Evolutionary conservation across 768 basidiomycete genomes (phyloP), one percentile per base, ranked within the genome.

Genomic region (Gymnopilus junonius): DNA sequence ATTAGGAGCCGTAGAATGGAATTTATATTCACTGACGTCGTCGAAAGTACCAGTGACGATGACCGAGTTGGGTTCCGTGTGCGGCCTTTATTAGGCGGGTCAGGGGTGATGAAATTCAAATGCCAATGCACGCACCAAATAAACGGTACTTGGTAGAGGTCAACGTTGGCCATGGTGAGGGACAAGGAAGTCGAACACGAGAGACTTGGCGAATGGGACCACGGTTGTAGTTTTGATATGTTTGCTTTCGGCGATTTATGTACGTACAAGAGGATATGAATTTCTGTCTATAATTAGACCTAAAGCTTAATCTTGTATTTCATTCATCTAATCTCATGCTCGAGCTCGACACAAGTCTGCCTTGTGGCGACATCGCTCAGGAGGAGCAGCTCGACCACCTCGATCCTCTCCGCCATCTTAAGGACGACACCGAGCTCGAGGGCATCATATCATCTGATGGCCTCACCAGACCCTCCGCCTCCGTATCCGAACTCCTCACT

Each of bases 1-100:
- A 60, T 51, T 57, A 45, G 50, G 29, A 15, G 46, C 12, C 34
- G 23, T 15, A 66, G 7, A 27, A 55, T 51, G 40, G 34, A 53
- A 53, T 48, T 62, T 37, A 58, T 59, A 60, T 48, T 25, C 40
- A 70, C 86, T 66, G 71, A 91, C 92, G 75, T 89, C 77, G 81
- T 94, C 92, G 73, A 93, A 94, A 31, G 88, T 84, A 37, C 92
- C 92, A 21, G 90, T 92, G 60, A 89, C 84, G 70, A 91, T 82
- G 64, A 92, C 91, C 51, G 79, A 74, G 51, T 70, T 77, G 42
- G 89, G 83, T 53, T 82, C 80, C 31, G 79, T 64, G 65, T 85
- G 82, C 17, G 89, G 89, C 90, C 90, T 91, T 64, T 48, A 37
- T 45, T 57, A 63, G 61, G 60, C 15, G 53, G 54, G 54, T 65